Base-by-base conservation (phyloP, 164 flowering plant genomes). In the Chimonanthus salicifolius region DNA sequence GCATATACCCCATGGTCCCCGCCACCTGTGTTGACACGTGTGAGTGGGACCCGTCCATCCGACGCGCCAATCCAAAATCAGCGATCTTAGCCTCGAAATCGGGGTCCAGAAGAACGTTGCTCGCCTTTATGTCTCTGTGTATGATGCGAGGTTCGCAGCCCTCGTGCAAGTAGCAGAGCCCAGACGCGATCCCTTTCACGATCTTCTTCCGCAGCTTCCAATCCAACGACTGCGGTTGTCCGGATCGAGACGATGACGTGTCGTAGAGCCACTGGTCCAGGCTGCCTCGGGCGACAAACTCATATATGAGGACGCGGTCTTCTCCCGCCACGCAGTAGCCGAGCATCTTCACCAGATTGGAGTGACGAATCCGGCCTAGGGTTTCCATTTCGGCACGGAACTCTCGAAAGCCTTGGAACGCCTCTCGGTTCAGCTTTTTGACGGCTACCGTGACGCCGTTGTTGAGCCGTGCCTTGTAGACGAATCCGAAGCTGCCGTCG, bases 1-100 rank as follows among this genome's bases (percentile, higher is more conserved):
- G 98, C 92, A 94, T 90, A 82, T 94, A 94, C 18, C 98, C 98
- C 85, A 88, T 85, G 0, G 98, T 92, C 44, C 98, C 98, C 45
- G 98, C 97, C 5, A 86, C 89, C 69, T 89, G 92, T 0, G 98
- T 94, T 11, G 98, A 94, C 10, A 92, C 96, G 62, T 94, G 96
- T 0, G 94, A 82, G 49, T 84, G 79, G 3, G 82, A 69, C 2
- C 74, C 69, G 3, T 85, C 83, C 1, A 94, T 75, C 58, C 72
- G 78, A 58, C 97, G 70, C 0, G 98, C 98, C 6, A 94, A 74
- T 67, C 98, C 98, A 46, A 94, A 94, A 78, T 94, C 98, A 0
- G 97, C 88, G 33, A 94, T 92, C 49, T 88, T 92, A 7, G 97
- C 93, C 68, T 81, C 86, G 65, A 94, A 92, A 0, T 78, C 74